Conservation (phyloP, 1,139 yeast species). For the Pichia sp. region DNA sequence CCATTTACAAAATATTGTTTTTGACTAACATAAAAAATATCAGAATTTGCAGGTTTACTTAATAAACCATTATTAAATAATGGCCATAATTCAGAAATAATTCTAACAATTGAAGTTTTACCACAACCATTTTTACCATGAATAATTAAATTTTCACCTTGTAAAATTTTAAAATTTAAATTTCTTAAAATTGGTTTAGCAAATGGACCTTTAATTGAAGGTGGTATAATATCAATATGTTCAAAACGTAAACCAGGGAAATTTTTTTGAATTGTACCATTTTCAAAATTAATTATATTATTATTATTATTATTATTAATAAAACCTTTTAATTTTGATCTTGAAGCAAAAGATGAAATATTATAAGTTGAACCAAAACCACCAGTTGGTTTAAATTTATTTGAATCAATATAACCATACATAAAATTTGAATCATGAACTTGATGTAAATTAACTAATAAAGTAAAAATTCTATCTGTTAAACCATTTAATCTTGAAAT, state of each 20-base stretch:
- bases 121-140: constrained; percentile 89
- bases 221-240: constrained; percentile 75
- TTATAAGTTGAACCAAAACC: constrained; percentile 37
- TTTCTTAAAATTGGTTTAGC: constrained; percentile 51
- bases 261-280: constrained; percentile 74
- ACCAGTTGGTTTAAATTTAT: constrained; percentile 13
- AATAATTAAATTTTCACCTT: constrained; percentile 67
- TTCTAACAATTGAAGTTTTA: constrained; percentile 78
- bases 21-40: constrained; percentile 74
- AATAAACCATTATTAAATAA: constrained; percentile 66
- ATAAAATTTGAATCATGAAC: constrained; percentile 69
- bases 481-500: constrained; percentile 88
- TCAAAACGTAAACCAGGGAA: constrained; percentile 80
- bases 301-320: constrained; percentile 40
- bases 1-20: constrained; percentile 73
- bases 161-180: constrained; percentile 57
- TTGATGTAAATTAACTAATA: constrained; percentile 70
- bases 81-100: constrained; percentile 91
- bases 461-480: constrained; percentile 76
- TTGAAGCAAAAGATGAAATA: constrained; percentile 27
- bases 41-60: constrained; percentile 70
- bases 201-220: constrained; percentile 53
- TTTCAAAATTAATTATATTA: constrained; percentile 24
- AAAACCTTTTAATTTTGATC: constrained; percentile 17
- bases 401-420: constrained; percentile 40